Evolutionary conservation across 208 protist species (phyloP), one percentile per base, ranked within the genome.

Genomic region (Crithidia acanthocephali): DNA sequence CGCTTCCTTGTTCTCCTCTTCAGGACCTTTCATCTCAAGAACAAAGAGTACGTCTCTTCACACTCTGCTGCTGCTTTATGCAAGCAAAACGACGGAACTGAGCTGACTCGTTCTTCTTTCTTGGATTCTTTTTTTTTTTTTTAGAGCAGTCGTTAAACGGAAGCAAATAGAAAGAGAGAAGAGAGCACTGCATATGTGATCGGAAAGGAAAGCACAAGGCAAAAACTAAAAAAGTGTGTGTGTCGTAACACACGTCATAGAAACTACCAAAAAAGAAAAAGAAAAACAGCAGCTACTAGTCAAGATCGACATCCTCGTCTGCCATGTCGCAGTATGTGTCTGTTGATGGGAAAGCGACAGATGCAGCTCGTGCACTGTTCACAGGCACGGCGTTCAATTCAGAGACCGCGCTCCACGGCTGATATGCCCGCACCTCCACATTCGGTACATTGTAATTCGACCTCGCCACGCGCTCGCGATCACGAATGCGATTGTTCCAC

Each of bases 271-370:
- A 52, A 18, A 63, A 63, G 32, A 32, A 35, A 0, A 50, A 62
- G 37, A 30, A 25, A 30, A 48, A 47, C 10, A 42, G 56, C 30
- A 40, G n/a, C n/a, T n/a, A n/a, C 27, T 67, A 33, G 33, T 73
- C 59, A 22, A 47, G 25, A 23, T 56, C 45, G 63, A 52, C n/a
- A 42, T 71, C 72, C 30, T 71, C 72, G 27, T 77, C 72, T 15
- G 55, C 42, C 47, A 66, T 47, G 22, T 69, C 61, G 44, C 40
- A 62, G 35, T 51, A 47, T 11, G 30, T 51, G 8, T 55, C 22
- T 7, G 16, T 40, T 35, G 59, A 65, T 8, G 59, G 28, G 23
- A 53, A 35, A 15, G 27, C 16, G 2, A 16, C 2, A 50, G 37
- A 28, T 50, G 33, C 20, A 16, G 6, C 28, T 20, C 8, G 16